Conservation (phyloP, 768 basidiomycete species). For the Naematelia encephala region DNA sequence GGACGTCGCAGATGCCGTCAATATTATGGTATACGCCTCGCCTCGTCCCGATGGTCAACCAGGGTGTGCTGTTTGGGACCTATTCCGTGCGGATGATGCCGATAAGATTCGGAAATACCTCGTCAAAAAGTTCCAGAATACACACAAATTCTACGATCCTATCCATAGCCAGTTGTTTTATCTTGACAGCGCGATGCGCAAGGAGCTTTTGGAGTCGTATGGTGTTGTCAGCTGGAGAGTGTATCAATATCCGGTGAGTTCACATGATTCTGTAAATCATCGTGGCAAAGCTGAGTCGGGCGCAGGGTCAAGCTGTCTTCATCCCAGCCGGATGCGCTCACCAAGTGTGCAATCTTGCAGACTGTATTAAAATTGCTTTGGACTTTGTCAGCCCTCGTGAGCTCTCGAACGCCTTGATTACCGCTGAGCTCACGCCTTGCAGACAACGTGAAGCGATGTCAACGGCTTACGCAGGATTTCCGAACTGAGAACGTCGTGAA, state of each 20-base stretch:
- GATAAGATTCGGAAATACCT: conserved; percentile 73
- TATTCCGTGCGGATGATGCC: conserved; percentile 78
- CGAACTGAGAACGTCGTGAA: conserved; percentile 74
- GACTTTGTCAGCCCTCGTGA: conserved; percentile 81
- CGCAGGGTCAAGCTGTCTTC: conserved; percentile 75
- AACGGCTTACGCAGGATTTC: conserved; percentile 80
- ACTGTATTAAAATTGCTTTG: conserved; percentile 91
- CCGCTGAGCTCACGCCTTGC: not conserved
- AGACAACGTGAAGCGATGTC: conserved; percentile 83
- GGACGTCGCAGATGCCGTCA: conserved; percentile 89
- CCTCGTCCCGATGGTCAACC: conserved; percentile 37
- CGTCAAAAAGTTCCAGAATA: conserved; percentile 57
- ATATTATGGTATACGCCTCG: conserved; percentile 78
- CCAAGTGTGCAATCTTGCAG: conserved; percentile 86
- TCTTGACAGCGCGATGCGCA: conserved; percentile 66
- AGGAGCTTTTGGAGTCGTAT: conserved; percentile 63
- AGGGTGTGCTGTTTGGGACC: conserved; percentile 87
- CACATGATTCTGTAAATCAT: not conserved
- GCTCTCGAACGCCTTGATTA: too few species aligned
- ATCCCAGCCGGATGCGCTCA: conserved; percentile 70
- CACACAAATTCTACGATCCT: conserved; percentile 59
- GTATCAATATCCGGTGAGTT: conserved; percentile 71
- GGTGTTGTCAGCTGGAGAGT: conserved; percentile 77
- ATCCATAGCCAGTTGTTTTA: conserved; percentile 90
- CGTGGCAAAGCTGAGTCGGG: not conserved